A percentile compares a stretch with the other conserved stretches of the same genome.
Evolutionary conservation across 2,329 filamentous ascomycete genomes (phyloP).

Genomic region (Ophiostoma pallidulum): DNA sequence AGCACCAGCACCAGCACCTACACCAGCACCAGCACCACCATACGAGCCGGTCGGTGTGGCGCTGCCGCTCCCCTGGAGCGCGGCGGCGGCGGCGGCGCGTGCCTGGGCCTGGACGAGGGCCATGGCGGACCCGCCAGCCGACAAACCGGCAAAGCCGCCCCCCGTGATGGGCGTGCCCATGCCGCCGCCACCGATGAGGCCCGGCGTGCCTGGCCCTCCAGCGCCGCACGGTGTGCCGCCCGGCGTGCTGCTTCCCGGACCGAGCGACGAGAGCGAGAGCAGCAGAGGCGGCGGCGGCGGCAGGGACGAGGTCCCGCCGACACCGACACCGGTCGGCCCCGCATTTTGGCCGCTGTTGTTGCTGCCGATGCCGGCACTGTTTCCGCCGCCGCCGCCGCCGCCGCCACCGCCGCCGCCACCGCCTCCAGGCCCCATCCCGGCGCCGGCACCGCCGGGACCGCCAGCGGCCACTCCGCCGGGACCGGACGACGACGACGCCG

Average conservation of each 20-base stretch:
- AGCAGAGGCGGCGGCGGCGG: neutral
- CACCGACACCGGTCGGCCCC: neutral
- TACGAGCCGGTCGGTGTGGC: neutral
- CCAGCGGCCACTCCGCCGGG: too few relatives aligned
- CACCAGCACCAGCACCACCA: too few relatives aligned
- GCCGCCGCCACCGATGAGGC: neutral
- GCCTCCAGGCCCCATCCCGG: neutral
- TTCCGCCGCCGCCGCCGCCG: constrained; percentile 22
- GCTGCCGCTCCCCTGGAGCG: constrained; percentile 5
- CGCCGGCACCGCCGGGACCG: too few relatives aligned
- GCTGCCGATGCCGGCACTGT: neutral
- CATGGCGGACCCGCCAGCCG: neutral
- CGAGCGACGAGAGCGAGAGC: neutral
- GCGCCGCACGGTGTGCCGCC: neutral
- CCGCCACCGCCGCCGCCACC: constrained; percentile 15
- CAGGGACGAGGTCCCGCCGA: neutral
- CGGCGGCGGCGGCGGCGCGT: constrained; percentile 14
- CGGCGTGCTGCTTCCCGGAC: neutral
- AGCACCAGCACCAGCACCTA: too few relatives aligned
- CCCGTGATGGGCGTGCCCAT: constrained; percentile 9
- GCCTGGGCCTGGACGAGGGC: constrained; percentile 14
- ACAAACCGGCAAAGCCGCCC: neutral
- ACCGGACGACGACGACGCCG: constrained; percentile 10
- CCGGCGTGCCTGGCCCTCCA: constrained; percentile 7
- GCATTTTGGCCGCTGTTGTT: neutral